phyloP scores from a whole-genome alignment of 352 stramenopile species.

The Phytophthora ohioensis region DNA sequence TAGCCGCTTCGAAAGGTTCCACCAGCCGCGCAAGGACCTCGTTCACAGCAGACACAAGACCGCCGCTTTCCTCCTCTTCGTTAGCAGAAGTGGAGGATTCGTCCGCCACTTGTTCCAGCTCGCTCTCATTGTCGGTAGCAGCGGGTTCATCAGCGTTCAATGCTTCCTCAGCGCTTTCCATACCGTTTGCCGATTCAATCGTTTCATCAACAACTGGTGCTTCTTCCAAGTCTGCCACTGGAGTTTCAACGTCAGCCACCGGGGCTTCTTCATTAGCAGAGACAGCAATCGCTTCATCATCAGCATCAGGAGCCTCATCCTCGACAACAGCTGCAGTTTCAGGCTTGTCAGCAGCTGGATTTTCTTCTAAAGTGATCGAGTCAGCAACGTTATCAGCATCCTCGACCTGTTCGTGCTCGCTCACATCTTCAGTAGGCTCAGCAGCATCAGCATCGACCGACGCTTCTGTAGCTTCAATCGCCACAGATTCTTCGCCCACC shows the following conservation, averaged over 20 bases:
- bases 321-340: neutral
- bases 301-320: conserved; percentile 5
- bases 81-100: conserved; percentile 6
- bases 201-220: neutral
- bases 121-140: conserved; percentile 8
- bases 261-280: conserved; percentile 10
- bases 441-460: conserved; percentile 10
- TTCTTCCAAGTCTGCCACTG: conserved; percentile 5
- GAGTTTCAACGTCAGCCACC: conserved; percentile 6
- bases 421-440: conserved; percentile 3
- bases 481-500: conserved; percentile 20
- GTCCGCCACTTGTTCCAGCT: conserved; percentile 4
- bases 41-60: conserved; percentile 37
- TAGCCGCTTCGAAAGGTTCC: conserved; percentile 36
- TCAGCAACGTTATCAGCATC: neutral
- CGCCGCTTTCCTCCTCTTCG: conserved; percentile 15
- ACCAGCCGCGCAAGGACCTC: conserved; percentile 42
- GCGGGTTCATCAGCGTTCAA: conserved; percentile 1
- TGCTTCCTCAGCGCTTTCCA: conserved; percentile 2
- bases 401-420: conserved; percentile 3
- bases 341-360: neutral
- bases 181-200: neutral
- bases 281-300: conserved; percentile 7
- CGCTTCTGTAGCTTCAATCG: conserved; percentile 29
- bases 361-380: neutral